Evolutionary conservation across 2,329 filamentous ascomycete genomes (phyloP).

Genomic region (Colletotrichum tropicicola): DNA sequence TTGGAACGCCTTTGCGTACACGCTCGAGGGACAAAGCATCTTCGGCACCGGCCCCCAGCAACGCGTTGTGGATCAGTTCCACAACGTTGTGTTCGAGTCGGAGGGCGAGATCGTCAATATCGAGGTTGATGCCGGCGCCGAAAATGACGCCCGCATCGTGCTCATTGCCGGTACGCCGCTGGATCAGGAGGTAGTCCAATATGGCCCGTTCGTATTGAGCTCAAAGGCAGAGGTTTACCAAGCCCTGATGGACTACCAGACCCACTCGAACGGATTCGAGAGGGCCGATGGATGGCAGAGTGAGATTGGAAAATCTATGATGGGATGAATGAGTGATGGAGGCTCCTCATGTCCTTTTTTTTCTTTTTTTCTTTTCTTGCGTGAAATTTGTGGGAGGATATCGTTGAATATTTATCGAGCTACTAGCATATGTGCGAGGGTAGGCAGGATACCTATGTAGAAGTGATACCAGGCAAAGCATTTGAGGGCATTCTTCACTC

Average conservation of each 20-base stretch:
- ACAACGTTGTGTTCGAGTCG: constrained; percentile 90
- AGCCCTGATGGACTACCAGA: constrained; percentile 80
- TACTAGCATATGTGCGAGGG: too few relatives aligned
- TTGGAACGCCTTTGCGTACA: constrained; percentile 94
- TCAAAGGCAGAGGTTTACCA: constrained; percentile 78
- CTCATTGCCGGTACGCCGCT: constrained; percentile 82
- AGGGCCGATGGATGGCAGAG: constrained; percentile 81
- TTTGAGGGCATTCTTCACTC: too few relatives aligned
- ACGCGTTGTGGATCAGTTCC: constrained; percentile 71
- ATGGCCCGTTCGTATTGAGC: constrained; percentile 85
- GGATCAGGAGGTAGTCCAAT: constrained; percentile 83
- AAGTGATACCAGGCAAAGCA: too few relatives aligned
- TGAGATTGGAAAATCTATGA: constrained; percentile 86
- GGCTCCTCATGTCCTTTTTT: background rate
- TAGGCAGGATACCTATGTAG: too few relatives aligned
- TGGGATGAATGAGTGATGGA: constrained; percentile 42
- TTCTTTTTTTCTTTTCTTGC: background rate
- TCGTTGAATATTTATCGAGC: too few relatives aligned
- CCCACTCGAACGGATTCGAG: constrained; percentile 80
- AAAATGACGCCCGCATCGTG: constrained; percentile 67
- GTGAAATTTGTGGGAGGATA: background rate
- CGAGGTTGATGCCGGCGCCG: constrained; percentile 72
- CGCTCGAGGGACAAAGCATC: constrained; percentile 75
- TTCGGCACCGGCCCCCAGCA: constrained; percentile 65
- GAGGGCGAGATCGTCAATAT: constrained; percentile 80